A percentile compares a stretch with the other conserved stretches of the same genome.
Evolutionary conservation across 129 eudicot genomes (phyloP).

Genomic region (Flaveria bidentis): DNA sequence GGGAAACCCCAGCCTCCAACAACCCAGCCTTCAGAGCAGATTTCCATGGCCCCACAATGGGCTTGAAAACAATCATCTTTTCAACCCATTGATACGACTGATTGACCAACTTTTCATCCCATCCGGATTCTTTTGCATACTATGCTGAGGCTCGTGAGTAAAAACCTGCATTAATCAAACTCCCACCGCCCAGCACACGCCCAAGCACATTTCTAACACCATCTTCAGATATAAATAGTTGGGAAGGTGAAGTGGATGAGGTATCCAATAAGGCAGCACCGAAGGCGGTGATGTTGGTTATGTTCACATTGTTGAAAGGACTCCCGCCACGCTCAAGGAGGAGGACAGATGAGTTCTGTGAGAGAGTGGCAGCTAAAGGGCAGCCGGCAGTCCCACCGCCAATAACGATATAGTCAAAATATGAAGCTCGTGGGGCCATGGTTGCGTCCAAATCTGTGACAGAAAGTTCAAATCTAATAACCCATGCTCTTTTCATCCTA

Average conservation of each 20-base stretch:
- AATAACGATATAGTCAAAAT: slow-evolving; percentile 65
- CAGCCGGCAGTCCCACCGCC: slow-evolving; percentile 73
- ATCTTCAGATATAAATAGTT: slow-evolving; percentile 60
- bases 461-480: neutral
- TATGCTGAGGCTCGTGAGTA: slow-evolving; percentile 52
- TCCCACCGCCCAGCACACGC: slow-evolving; percentile 68
- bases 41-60: slow-evolving; percentile 67
- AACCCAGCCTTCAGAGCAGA: slow-evolving; percentile 58
- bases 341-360: slow-evolving; percentile 56
- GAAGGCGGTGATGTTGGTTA: slow-evolving; percentile 47
- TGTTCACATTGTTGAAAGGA: slow-evolving; percentile 61
- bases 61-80: slow-evolving; percentile 55
- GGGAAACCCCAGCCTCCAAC: slow-evolving; percentile 56
- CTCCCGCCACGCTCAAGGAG: slow-evolving; percentile 83
- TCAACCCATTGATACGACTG: slow-evolving; percentile 68
- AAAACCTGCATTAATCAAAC: slow-evolving; percentile 62
- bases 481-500: too few relatives aligned
- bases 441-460: slow-evolving; percentile 52
- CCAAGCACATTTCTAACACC: slow-evolving; percentile 59
- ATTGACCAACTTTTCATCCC: slow-evolving; percentile 55
- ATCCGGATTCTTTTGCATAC: slow-evolving; percentile 42
- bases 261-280: slow-evolving; percentile 48
- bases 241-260: slow-evolving; percentile 55
- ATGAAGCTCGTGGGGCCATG: slow-evolving; percentile 47
- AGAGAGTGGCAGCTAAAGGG: slow-evolving; percentile 65